Conservation (phyloP, 495 filamentous ascomycete genomes). For the Pseudoneurospora amorphoporcata region DNA sequence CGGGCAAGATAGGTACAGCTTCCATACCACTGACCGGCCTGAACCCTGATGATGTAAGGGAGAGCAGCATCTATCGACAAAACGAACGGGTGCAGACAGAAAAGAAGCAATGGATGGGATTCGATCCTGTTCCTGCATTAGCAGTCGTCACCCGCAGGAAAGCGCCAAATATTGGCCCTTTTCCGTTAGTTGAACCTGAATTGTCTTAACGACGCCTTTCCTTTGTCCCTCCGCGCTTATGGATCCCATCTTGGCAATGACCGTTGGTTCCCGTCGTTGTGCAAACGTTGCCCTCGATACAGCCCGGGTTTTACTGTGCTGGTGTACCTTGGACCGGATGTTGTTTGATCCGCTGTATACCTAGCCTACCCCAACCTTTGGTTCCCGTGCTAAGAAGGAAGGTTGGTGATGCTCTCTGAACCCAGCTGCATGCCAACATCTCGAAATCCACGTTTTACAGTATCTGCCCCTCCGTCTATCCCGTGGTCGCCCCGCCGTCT, state of each 20-base stretch:
- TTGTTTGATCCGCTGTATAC: neutral
- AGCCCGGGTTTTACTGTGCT: neutral
- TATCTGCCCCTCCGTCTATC: neutral
- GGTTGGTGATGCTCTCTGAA: neutral
- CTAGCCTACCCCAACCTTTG: neutral
- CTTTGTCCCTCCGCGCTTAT: neutral
- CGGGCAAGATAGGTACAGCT: neutral
- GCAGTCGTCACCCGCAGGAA: neutral
- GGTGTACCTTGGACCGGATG: neutral
- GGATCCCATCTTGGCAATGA: neutral
- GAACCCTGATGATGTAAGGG: neutral
- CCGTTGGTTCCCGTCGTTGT: neutral
- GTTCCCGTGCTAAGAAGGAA: neutral
- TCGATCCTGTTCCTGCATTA: neutral
- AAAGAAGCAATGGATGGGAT: neutral
- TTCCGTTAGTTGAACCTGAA: neutral
- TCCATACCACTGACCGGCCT: neutral
- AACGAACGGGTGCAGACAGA: neutral
- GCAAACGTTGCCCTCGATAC: neutral
- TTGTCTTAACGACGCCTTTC: neutral
- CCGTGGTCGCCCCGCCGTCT: neutral
- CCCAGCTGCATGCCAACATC: neutral
- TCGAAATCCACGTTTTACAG: neutral
- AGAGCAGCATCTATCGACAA: neutral
- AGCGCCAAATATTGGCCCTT: neutral